Evolutionary conservation across 768 basidiomycete genomes (phyloP), one percentile per base, ranked within the genome.

Genomic region (Tylopilus vinaceipallidus): DNA sequence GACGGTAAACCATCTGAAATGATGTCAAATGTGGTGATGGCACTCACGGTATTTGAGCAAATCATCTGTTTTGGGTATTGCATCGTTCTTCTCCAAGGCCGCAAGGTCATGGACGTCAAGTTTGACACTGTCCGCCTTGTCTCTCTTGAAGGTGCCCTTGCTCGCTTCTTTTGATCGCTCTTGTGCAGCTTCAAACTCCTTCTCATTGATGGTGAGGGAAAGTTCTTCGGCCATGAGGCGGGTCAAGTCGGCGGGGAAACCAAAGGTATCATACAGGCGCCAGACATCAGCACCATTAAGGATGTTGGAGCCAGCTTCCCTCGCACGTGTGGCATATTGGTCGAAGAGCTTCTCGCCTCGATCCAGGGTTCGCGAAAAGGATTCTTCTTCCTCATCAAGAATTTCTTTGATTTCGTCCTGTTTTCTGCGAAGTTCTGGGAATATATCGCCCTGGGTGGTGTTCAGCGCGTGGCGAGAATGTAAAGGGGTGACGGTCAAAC

Each of bases 221-320:
- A 91, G 73, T 64, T 99, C 97, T 66, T 95, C 91, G 4, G 97
- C 97, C 97, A 99, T 98, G 50, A 99, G 76, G 42, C 88, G 84
- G 1, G 97, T 99, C 42, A 99, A 73, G 64, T 99, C 97, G 35
- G 91, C 93, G 0, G 97, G 97, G 75, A 99, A 99, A 43, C 97
- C 97, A 64, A 90, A 99, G 1, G 97, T 98, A 66, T 99, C 97
- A 66, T 98, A 98, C 43, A 99, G 71, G 23, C 91, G 81, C 97
- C 97, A 99, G 30, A 98, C 91, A 62, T 99, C 95, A 58, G 86
- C 88, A 22, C 97, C 97, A 51, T 75, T 83, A 26, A 99, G 82
- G 57, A 83, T 80, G 33, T 73, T 84, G 5, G 71, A 60, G 8
- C 84, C 85, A 41, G 77, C 72, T 45, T 84, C 78, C 55, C 76